These are phyloP conservation scores for Malassezia dermatis DNA, from an alignment of 1,284 basidiomycete genomes.

Conservation along the genomic window DNA sequence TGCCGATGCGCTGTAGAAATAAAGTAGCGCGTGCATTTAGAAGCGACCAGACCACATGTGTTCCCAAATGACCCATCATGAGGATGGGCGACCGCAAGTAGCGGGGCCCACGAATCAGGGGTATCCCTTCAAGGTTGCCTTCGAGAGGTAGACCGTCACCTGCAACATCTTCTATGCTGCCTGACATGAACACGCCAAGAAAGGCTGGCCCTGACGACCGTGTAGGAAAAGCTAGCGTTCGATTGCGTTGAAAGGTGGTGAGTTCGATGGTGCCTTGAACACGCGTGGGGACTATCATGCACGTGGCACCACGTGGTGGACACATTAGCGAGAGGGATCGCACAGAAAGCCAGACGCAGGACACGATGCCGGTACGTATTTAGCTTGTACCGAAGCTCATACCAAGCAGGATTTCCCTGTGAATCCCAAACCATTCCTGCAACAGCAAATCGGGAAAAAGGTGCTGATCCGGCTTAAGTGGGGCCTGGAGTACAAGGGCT, in stretches of 20 bases:
- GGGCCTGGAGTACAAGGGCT: constrained; percentile 98
- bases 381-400: neutral
- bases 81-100: constrained; percentile 29
- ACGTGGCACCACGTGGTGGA: constrained; percentile 9
- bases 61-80: constrained; percentile 32
- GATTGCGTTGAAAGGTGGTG: neutral
- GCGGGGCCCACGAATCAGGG: constrained; percentile 17
- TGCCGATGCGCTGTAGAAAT: constrained; percentile 36
- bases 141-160: neutral
- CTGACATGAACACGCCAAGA: neutral
- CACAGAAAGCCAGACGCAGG: neutral
- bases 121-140: constrained; percentile 15
- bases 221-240: neutral
- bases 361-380: constrained; percentile 13
- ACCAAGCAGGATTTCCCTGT: constrained; percentile 64
- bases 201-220: neutral
- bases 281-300: neutral
- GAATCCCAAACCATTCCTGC: constrained; percentile 97
- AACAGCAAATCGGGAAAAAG: constrained; percentile 93
- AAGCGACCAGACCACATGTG: constrained; percentile 42
- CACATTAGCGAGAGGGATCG: neutral
- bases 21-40: constrained; percentile 42
- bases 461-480: constrained; percentile 93
- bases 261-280: neutral
- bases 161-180: constrained; percentile 6